Evolutionary conservation across 495 filamentous ascomycete genomes (phyloP).

Genomic region (Aspergillus panamensis): DNA sequence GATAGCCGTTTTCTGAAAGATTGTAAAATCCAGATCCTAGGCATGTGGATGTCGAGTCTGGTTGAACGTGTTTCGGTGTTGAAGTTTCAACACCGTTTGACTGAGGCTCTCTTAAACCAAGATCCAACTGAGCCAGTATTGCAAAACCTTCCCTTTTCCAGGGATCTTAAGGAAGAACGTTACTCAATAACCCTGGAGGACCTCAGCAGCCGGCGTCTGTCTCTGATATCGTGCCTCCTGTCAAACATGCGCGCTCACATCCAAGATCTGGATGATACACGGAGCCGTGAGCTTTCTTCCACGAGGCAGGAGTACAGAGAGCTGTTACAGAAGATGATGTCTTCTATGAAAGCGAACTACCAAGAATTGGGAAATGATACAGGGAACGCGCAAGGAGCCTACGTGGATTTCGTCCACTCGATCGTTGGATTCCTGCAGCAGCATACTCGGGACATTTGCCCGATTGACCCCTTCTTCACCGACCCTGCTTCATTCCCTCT

Average conservation of each 20-base stretch:
- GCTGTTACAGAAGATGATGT: conserved; percentile 57
- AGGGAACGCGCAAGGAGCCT: conserved; percentile 46
- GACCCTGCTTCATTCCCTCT: conserved; percentile 63
- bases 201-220: conserved; percentile 54
- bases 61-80: conserved; percentile 63
- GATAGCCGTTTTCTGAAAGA: conserved; percentile 40
- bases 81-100: conserved; percentile 65
- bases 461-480: conserved; percentile 65
- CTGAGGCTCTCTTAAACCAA: conserved; percentile 52
- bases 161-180: conserved; percentile 30
- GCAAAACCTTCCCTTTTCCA: conserved; percentile 60
- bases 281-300: conserved; percentile 26
- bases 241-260: conserved; percentile 62
- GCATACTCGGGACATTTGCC: conserved; percentile 58
- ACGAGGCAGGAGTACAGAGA: conserved; percentile 53
- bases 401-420: conserved; percentile 64
- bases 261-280: conserved; percentile 34
- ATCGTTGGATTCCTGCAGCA: conserved; percentile 64
- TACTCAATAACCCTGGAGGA: conserved; percentile 54
- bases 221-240: conserved; percentile 58
- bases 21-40: conserved; percentile 49
- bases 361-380: conserved; percentile 50
- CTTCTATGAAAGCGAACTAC: conserved; percentile 66
- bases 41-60: conserved; percentile 58
- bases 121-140: conserved; percentile 48